These are phyloP conservation scores for Brassica carinata DNA, from an alignment of 345 rosid species.

Conservation along the genomic window DNA sequence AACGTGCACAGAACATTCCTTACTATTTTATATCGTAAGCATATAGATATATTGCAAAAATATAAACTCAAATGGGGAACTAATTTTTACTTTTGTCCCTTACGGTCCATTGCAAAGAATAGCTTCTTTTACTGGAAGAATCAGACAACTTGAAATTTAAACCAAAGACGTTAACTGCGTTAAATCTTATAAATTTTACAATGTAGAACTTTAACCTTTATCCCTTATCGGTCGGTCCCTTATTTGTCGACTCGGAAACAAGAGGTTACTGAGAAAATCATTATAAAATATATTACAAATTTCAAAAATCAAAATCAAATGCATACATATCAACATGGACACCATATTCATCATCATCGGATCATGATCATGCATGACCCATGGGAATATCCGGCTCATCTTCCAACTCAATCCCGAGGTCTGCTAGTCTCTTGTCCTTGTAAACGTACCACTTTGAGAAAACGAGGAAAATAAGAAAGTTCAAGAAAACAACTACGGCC, in stretches of 20 bases:
- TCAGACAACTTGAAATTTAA: neutral
- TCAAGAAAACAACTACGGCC: slow-evolving; percentile 62
- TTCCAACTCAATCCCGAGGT: slow-evolving; percentile 66
- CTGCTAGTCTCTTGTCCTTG: slow-evolving; percentile 83
- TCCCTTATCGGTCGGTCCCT: slow-evolving; percentile 42
- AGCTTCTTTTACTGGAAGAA: too few species aligned
- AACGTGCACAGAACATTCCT: slow-evolving; percentile 35
- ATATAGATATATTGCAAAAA: neutral
- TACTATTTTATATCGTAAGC: neutral
- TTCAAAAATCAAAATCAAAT: slow-evolving; percentile 32
- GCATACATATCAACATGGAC: slow-evolving; percentile 27
- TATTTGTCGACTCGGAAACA: slow-evolving; percentile 32
- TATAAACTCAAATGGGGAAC: too few species aligned
- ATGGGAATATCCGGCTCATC: slow-evolving; percentile 47
- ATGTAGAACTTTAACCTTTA: slow-evolving; percentile 20
- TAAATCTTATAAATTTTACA: slow-evolving; percentile 29
- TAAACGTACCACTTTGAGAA: slow-evolving; percentile 91
- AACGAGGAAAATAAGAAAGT: slow-evolving; percentile 53
- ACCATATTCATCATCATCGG: slow-evolving; percentile 12
- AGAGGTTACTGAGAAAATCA: slow-evolving; percentile 23
- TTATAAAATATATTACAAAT: slow-evolving; percentile 34
- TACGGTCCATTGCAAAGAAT: too few species aligned
- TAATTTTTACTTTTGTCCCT: too few species aligned
- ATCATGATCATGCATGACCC: slow-evolving; percentile 45
- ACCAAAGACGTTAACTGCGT: slow-evolving; percentile 20